Evolutionary conservation across 352 stramenopile genomes (phyloP).

Genomic region (Plasmopara halstedii): DNA sequence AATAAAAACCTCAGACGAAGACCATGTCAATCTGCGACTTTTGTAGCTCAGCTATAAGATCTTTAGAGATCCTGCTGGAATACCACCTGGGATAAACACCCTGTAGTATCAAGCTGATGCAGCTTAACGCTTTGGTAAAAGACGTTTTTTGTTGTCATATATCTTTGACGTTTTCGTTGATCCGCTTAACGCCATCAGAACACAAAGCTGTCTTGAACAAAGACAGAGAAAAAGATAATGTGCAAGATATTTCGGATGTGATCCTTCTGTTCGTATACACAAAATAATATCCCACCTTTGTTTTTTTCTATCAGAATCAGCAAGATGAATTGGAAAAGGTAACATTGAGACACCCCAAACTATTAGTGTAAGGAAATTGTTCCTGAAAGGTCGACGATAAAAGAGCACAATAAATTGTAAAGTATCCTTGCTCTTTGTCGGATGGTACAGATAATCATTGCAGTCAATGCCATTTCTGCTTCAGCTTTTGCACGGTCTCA

Average conservation of each 20-base stretch:
- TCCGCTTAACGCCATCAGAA: slow-evolving; percentile 24
- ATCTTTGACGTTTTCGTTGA: slow-evolving; percentile 25
- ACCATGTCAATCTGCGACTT: no score
- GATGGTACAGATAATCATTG: not conserved
- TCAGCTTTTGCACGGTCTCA: slow-evolving; percentile 62
- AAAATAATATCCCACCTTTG: no score
- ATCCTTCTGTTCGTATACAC: no score
- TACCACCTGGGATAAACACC: no score
- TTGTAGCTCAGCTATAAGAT: no score
- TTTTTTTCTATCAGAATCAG: not conserved
- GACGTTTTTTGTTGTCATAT: slow-evolving; percentile 66
- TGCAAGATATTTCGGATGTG: no score
- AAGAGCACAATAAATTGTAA: not conserved
- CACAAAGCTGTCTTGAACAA: no score
- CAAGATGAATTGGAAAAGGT: not conserved
- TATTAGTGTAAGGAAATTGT: not conserved
- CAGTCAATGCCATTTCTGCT: slow-evolving; percentile 45
- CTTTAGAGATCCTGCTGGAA: no score
- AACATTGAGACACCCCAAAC: not conserved
- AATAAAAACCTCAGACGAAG: no score
- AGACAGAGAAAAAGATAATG: no score
- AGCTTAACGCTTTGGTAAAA: no score
- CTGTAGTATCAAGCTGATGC: no score
- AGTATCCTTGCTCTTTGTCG: not conserved
- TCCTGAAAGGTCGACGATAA: not conserved